These are phyloP conservation scores for Fusarium kyushuense DNA, from an alignment of 2,329 filamentous ascomycete species.

Conservation along the genomic window DNA sequence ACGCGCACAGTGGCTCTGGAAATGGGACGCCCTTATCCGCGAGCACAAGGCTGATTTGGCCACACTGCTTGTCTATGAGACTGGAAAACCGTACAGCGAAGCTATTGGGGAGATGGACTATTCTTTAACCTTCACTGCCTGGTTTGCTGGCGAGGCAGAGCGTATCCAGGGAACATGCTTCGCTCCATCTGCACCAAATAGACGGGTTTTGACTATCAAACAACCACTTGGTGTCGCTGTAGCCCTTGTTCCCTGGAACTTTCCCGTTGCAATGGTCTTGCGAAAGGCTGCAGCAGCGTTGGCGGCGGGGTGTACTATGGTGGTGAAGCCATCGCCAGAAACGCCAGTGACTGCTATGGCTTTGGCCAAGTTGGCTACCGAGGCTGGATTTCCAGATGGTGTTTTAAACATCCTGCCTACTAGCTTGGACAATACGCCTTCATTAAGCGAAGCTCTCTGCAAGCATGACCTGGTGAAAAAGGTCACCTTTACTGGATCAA, in stretches of 20 bases:
- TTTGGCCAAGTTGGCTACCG: slow-evolving; percentile 74
- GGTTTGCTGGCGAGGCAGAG: slow-evolving; percentile 66
- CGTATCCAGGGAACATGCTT: slow-evolving; percentile 66
- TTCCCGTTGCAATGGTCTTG: slow-evolving; percentile 65
- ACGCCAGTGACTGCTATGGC: slow-evolving; percentile 80
- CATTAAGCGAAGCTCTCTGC: slow-evolving; percentile 60
- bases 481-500: slow-evolving; percentile 82
- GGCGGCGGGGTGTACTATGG: slow-evolving; percentile 81
- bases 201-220: slow-evolving; percentile 78
- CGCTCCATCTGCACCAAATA: slow-evolving; percentile 56
- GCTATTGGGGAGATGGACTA: slow-evolving; percentile 68
- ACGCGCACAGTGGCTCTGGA: slow-evolving; percentile 51
- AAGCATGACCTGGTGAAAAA: slow-evolving; percentile 65
- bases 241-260: slow-evolving; percentile 66
- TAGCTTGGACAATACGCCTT: slow-evolving; percentile 57
- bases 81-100: slow-evolving; percentile 68
- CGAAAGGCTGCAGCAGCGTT: slow-evolving; percentile 65
- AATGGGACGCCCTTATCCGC: slow-evolving; percentile 55
- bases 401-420: slow-evolving; percentile 68
- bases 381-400: slow-evolving; percentile 81
- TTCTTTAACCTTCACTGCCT: slow-evolving; percentile 64
- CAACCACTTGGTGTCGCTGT: slow-evolving; percentile 54
- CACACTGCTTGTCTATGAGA: slow-evolving; percentile 60
- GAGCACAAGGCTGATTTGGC: slow-evolving; percentile 56
- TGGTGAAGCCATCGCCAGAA: slow-evolving; percentile 78